phyloP scores from a whole-genome alignment of 495 filamentous ascomycete genomes.

The Chaetomium fimeti region DNA sequence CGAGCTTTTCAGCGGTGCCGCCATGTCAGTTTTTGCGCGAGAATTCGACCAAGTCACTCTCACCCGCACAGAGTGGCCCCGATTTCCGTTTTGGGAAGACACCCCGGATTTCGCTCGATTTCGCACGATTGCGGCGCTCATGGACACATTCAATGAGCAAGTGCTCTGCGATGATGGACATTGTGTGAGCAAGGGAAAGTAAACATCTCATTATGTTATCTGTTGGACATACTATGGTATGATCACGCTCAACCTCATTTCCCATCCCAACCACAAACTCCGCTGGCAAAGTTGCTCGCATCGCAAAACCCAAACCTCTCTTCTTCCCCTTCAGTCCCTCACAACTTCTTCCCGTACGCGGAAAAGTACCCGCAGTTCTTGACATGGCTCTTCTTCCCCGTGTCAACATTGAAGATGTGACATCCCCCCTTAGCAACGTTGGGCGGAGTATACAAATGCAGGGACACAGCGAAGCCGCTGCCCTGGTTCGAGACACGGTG shows the following conservation, averaged over 20 bases:
- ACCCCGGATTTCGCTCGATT: not conserved
- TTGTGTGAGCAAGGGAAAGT: not conserved
- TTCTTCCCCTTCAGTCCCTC: constrained; percentile 5
- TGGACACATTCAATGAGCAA: not conserved
- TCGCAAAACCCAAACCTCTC: not conserved
- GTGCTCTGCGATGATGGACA: not conserved
- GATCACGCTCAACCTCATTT: not conserved
- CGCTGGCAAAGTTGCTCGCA: constrained; percentile 1
- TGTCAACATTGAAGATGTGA: constrained; percentile 66
- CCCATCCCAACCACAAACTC: not conserved
- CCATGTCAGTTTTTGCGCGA: constrained; percentile 2
- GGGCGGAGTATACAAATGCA: constrained; percentile 90
- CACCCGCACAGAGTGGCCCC: not conserved
- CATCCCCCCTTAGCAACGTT: constrained; percentile 76
- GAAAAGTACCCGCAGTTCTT: constrained; percentile 63
- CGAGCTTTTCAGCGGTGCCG: constrained; percentile 12
- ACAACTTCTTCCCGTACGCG: constrained; percentile 51
- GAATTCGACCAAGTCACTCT: not conserved
- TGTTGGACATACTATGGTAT: not conserved
- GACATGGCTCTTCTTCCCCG: constrained; percentile 69
- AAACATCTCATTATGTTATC: constrained; percentile 12
- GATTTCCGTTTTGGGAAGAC: constrained; percentile 9
- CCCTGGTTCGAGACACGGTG: constrained; percentile 78
- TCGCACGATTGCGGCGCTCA: not conserved
- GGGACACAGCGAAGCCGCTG: constrained; percentile 73